Percentiles rank a stretch among this genome's conserved stretches.
Conservation (phyloP, 371 early-diverging fungal genomes). For the Zopfochytrium polystomum region DNA sequence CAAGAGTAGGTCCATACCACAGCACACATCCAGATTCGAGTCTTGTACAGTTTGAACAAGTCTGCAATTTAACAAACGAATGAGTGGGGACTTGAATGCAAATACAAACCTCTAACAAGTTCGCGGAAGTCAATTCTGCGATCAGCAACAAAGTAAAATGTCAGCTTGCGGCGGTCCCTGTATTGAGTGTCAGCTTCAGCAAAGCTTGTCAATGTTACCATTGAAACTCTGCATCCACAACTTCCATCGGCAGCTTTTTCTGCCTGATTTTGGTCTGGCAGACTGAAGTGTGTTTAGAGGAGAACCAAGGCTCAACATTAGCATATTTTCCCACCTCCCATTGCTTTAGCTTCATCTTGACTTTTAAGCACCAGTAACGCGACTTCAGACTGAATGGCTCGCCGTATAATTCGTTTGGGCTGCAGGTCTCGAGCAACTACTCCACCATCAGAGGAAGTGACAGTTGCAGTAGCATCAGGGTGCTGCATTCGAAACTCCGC, state of each 20-base stretch:
- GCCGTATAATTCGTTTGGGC: slow-evolving; percentile 84
- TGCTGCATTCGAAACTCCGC: slow-evolving; percentile 53
- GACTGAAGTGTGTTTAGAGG: too few relatives aligned
- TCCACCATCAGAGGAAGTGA: too few relatives aligned
- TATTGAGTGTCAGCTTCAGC: not conserved
- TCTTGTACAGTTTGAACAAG: slow-evolving; percentile 97
- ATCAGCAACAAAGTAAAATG: slow-evolving; percentile 93
- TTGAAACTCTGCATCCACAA: slow-evolving; percentile 96
- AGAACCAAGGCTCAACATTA: too few relatives aligned
- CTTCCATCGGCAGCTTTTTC: slow-evolving; percentile 86
- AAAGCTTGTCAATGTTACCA: too few relatives aligned
- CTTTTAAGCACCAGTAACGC: slow-evolving; percentile 65
- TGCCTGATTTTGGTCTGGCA: slow-evolving; percentile 86
- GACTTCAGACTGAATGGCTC: slow-evolving; percentile 76
- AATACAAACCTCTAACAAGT: slow-evolving; percentile 67
- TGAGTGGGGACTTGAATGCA: not conserved
- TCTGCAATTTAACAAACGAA: slow-evolving; percentile 47
- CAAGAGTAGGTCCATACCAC: too few relatives aligned
- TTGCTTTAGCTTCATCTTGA: slow-evolving; percentile 85
- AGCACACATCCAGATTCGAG: too few relatives aligned
- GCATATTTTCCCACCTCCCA: slow-evolving; percentile 50
- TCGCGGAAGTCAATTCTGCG: slow-evolving; percentile 97
- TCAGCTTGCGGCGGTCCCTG: slow-evolving; percentile 93
- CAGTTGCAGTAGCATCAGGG: slow-evolving; percentile 36
- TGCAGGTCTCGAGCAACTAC: slow-evolving; percentile 63